Percentiles rank a stretch among this genome's conserved stretches.
phyloP scores from a whole-genome alignment of 176 grass and related monocot genomes.

The Olyra latifolia region DNA sequence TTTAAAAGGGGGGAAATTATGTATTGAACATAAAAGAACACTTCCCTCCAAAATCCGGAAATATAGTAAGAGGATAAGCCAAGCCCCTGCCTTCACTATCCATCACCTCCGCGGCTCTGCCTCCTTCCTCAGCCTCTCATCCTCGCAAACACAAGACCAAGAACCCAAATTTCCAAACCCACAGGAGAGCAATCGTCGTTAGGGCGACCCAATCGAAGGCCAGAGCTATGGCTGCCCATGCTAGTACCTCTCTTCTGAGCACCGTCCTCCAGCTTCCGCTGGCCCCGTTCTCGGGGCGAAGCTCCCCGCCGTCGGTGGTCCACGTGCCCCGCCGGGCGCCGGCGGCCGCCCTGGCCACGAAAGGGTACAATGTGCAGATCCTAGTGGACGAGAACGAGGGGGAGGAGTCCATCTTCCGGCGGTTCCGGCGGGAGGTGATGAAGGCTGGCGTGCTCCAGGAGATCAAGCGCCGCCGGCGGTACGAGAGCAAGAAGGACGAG shows the following conservation, averaged over 20 bases:
- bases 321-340: constrained; percentile 38
- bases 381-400: constrained; percentile 82
- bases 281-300: constrained; percentile 40
- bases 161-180: constrained; percentile 12
- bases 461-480: constrained; percentile 76
- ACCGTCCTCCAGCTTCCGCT: constrained; percentile 34
- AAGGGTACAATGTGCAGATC: constrained; percentile 87
- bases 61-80: constrained; percentile 47
- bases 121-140: constrained; percentile 43
- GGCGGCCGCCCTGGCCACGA: constrained; percentile 31
- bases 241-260: constrained; percentile 32
- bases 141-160: constrained; percentile 26
- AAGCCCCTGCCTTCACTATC: constrained; percentile 29
- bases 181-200: not conserved
- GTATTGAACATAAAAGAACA: too few species aligned
- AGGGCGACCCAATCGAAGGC: constrained; percentile 9
- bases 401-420: constrained; percentile 63
- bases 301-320: constrained; percentile 39
- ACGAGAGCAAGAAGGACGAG: constrained; percentile 78
- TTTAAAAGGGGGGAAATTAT: too few species aligned
- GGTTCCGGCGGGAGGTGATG: constrained; percentile 87
- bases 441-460: constrained; percentile 74
- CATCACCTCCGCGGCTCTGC: not conserved
- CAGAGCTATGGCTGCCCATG: constrained; percentile 34
- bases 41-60: constrained; percentile 36